Conservation (phyloP, 768 basidiomycete species). For the Termitomyces sp. region DNA sequence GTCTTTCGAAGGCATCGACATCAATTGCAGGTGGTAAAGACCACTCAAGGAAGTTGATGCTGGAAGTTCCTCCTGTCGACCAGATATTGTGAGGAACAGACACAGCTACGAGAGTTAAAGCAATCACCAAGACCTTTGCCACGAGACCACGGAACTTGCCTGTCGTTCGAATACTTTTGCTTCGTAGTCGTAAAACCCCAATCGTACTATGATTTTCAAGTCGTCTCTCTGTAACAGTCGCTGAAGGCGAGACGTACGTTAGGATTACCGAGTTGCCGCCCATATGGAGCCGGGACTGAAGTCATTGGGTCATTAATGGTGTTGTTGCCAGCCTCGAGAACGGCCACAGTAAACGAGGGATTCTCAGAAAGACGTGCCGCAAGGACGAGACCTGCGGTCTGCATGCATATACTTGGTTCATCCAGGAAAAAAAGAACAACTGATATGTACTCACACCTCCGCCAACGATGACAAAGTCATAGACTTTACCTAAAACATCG, state of each 20-base stretch:
- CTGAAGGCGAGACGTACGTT: slow-evolving; percentile 15
- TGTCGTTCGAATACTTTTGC: slow-evolving; percentile 23
- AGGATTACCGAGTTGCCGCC: slow-evolving; percentile 21
- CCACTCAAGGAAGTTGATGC: slow-evolving; percentile 38
- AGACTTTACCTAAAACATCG: slow-evolving; percentile 19
- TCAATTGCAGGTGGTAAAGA: slow-evolving; percentile 25
- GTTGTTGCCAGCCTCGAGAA: slow-evolving; percentile 33
- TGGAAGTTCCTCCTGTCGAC: slow-evolving; percentile 38
- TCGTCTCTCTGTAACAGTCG: neutral
- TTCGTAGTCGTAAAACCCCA: slow-evolving; percentile 30
- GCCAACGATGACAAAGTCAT: slow-evolving; percentile 29
- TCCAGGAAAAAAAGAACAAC: neutral
- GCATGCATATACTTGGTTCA: neutral
- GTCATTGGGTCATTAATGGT: slow-evolving; percentile 31
- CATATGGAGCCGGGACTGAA: slow-evolving; percentile 28
- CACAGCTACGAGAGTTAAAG: neutral
- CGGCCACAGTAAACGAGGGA: slow-evolving; percentile 30
- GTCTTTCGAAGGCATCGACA: slow-evolving; percentile 34
- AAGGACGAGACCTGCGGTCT: slow-evolving; percentile 35
- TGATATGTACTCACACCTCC: slow-evolving; percentile 15
- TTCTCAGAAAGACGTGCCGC: slow-evolving; percentile 41
- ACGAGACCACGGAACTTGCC: slow-evolving; percentile 22
- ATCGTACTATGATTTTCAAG: slow-evolving; percentile 24
- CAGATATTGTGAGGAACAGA: neutral
- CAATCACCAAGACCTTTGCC: slow-evolving; percentile 28